These are phyloP conservation scores for Kazachstania africana DNA, from an alignment of 805 yeast species.

Conservation along the genomic window DNA sequence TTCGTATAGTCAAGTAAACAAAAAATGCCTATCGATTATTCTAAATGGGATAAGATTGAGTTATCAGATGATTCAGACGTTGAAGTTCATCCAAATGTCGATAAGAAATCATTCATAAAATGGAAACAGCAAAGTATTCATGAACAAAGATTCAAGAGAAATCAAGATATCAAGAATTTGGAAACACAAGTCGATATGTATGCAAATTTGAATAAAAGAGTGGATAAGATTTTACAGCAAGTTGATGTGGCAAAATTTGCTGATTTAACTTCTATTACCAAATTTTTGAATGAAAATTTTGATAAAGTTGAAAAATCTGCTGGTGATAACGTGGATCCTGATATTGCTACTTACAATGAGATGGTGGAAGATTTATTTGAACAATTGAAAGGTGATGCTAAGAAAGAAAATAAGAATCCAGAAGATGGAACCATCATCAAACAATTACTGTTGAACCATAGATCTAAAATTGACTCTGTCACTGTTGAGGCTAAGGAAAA, in stretches of 20 bases:
- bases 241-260: conserved; percentile 32
- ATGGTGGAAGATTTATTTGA: conserved; percentile 83
- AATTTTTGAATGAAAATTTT: conserved; percentile 37
- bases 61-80: conserved; percentile 93
- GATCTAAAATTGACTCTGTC: conserved; percentile 57
- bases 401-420: conserved; percentile 34
- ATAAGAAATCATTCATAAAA: conserved; percentile 77
- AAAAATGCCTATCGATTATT: conserved; percentile 78
- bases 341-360: conserved; percentile 65
- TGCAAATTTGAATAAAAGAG: conserved; percentile 56
- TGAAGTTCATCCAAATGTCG: conserved; percentile 97
- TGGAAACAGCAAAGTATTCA: conserved; percentile 98
- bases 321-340: conserved; percentile 32
- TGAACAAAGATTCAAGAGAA: conserved; percentile 75
- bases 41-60: conserved; percentile 96
- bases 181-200: conserved; percentile 77
- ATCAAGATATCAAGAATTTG: conserved; percentile 63
- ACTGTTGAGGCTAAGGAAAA: conserved; percentile 53
- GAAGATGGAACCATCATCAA: conserved; percentile 30
- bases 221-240: conserved; percentile 44
- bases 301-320: conserved; percentile 48
- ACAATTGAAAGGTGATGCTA: conserved; percentile 57
- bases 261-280: conserved; percentile 24
- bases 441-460: conserved; percentile 40
- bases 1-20: too few species aligned